Evolutionary conservation across 2,329 filamentous ascomycete species (phyloP).

Genomic region (Ambrosiella beaveri): DNA sequence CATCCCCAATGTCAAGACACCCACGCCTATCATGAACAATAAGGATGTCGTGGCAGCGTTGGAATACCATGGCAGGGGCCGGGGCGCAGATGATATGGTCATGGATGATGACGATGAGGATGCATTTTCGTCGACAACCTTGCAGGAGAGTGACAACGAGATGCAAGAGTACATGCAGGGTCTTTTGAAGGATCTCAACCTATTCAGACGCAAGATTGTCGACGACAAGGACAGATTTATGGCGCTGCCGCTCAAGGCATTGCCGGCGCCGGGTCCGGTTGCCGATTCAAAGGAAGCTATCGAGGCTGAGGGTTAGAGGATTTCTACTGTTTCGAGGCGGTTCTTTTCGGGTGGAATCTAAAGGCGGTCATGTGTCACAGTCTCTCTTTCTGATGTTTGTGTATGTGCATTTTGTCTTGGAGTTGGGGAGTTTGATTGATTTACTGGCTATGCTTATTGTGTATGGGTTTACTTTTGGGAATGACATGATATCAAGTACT

Average conservation of each 20-base stretch:
- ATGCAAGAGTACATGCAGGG: conserved; percentile 75
- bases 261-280: not conserved
- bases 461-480: not conserved
- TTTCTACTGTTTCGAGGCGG: not conserved
- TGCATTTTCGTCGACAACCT: conserved; percentile 26
- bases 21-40: conserved; percentile 15
- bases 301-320: not conserved
- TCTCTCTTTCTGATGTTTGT: not conserved
- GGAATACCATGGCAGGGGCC: conserved; percentile 22
- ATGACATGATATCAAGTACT: not conserved
- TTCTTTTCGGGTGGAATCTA: not conserved
- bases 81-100: conserved; percentile 36
- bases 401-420: not conserved
- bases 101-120: conserved; percentile 36
- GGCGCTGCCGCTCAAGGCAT: conserved; percentile 23
- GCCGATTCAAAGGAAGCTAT: not conserved
- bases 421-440: not conserved
- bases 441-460: not conserved
- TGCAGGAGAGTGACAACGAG: conserved; percentile 34
- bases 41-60: conserved; percentile 18
- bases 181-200: conserved; percentile 58
- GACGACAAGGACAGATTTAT: conserved; percentile 56
- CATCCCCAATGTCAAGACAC: conserved; percentile 45
- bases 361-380: not conserved
- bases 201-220: conserved; percentile 73